phyloP scores from a whole-genome alignment of 1,284 basidiomycete genomes.

The Malassezia yamatoensis region DNA sequence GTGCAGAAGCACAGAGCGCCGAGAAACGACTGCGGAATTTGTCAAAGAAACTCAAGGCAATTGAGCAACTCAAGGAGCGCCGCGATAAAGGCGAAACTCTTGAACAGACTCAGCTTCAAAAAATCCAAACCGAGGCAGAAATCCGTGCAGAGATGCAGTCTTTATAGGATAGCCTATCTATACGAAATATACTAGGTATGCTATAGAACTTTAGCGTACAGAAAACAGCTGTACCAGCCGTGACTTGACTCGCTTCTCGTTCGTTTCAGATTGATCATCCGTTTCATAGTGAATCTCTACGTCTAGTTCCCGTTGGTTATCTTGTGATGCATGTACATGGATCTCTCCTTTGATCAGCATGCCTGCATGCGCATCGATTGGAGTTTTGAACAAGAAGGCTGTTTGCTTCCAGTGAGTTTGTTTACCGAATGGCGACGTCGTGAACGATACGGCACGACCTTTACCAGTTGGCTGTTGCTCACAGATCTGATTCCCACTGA shows the following conservation, averaged over 20 bases:
- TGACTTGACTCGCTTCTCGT: slow-evolving; percentile 10
- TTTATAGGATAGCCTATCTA: slow-evolving; percentile 49
- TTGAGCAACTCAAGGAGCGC: slow-evolving; percentile 87
- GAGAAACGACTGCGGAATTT: slow-evolving; percentile 61
- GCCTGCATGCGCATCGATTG: slow-evolving; percentile 64
- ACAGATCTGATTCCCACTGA: slow-evolving; percentile 63
- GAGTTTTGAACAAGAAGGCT: slow-evolving; percentile 71
- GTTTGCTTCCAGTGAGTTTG: slow-evolving; percentile 99
- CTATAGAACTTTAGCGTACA: slow-evolving; percentile 3
- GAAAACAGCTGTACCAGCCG: slow-evolving; percentile 16
- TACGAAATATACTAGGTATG: too few relatives aligned
- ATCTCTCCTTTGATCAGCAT: slow-evolving; percentile 71
- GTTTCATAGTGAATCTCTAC: slow-evolving; percentile 77
- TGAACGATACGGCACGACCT: slow-evolving; percentile 66
- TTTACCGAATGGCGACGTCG: slow-evolving; percentile 73
- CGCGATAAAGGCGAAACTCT: slow-evolving; percentile 72
- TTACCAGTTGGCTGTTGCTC: slow-evolving; percentile 38
- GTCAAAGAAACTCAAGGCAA: slow-evolving; percentile 87
- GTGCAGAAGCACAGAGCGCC: slow-evolving; percentile 21
- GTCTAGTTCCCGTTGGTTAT: slow-evolving; percentile 79
- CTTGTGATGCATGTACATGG: slow-evolving; percentile 66
- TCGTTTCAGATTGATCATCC: slow-evolving; percentile 18
- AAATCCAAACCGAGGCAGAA: slow-evolving; percentile 77
- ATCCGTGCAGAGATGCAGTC: slow-evolving; percentile 66
- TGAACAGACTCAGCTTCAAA: slow-evolving; percentile 85